Conservation (phyloP, 371 early-diverging fungal genomes). For the Mortierella sp. region DNA sequence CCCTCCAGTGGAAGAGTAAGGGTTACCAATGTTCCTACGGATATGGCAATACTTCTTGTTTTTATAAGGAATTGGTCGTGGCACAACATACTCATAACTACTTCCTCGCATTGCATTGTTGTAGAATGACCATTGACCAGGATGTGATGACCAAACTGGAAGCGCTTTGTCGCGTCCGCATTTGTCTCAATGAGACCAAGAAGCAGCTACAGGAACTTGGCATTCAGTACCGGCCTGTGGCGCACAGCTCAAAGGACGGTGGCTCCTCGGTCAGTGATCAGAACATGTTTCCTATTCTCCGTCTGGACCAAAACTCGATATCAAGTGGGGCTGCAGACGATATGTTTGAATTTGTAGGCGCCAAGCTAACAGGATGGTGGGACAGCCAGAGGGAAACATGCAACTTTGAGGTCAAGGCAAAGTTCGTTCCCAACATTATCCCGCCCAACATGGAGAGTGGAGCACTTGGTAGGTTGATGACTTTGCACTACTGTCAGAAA, state of each 20-base stretch:
- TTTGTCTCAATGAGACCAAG: constrained; percentile 37
- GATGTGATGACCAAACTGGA: constrained; percentile 43
- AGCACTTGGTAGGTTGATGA: constrained; percentile 25
- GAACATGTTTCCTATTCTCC: constrained; percentile 37
- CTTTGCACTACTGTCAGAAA: neutral
- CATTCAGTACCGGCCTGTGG: constrained; percentile 30
- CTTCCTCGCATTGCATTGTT: neutral
- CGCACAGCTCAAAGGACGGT: neutral
- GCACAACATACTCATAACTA: neutral
- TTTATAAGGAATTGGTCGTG: neutral
- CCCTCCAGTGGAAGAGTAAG: constrained; percentile 29
- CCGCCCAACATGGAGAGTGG: constrained; percentile 37
- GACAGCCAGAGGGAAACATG: constrained; percentile 42
- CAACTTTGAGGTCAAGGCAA: constrained; percentile 50
- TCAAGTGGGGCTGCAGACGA: constrained; percentile 34
- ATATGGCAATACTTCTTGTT: neutral
- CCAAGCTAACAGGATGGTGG: constrained; percentile 58
- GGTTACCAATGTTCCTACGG: neutral
- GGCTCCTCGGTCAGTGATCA: neutral
- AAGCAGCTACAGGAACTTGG: constrained; percentile 40
- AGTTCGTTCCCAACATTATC: constrained; percentile 26
- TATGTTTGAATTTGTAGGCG: constrained; percentile 40
- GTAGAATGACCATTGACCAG: constrained; percentile 41
- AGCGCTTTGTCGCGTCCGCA: constrained; percentile 41
- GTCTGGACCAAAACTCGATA: constrained; percentile 40